Conservation (phyloP, 2,329 filamentous ascomycete species). For the Trichoderma koningiopsis region DNA sequence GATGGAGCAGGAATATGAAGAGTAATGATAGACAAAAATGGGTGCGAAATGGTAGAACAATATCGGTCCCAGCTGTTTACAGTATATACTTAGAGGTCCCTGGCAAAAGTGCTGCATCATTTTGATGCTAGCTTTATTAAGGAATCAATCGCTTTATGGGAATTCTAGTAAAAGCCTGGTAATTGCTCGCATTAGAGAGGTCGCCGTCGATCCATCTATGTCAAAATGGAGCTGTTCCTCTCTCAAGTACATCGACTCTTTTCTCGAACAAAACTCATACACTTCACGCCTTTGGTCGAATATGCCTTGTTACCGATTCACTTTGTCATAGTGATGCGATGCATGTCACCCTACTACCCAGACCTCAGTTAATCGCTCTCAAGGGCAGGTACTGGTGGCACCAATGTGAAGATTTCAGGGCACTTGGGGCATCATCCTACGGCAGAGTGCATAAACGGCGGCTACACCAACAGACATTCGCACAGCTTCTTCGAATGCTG, state of each 20-base stretch:
- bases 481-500: neutral
- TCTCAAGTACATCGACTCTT: neutral
- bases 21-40: neutral
- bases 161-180: too few species aligned
- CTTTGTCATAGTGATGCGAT: neutral
- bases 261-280: neutral
- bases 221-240: neutral
- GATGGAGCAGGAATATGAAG: conserved; percentile 7
- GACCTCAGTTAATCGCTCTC: rapidly evolving
- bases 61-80: too few species aligned
- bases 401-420: conserved; percentile 39
- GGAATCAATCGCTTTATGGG: too few species aligned
- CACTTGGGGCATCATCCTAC: conserved; percentile 24
- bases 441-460: conserved; percentile 29
- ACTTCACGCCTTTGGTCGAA: neutral
- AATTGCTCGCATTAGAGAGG: too few species aligned
- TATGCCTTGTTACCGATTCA: neutral
- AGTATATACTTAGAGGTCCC: too few species aligned
- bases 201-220: neutral
- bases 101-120: too few species aligned
- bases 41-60: neutral
- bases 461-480: neutral
- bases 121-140: too few species aligned
- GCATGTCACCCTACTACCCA: neutral
- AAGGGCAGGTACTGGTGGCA: neutral